Evolutionary conservation across 2,329 filamentous ascomycete genomes (phyloP), one percentile per base, ranked within the genome.

Genomic region (Lachnellula willkommii): DNA sequence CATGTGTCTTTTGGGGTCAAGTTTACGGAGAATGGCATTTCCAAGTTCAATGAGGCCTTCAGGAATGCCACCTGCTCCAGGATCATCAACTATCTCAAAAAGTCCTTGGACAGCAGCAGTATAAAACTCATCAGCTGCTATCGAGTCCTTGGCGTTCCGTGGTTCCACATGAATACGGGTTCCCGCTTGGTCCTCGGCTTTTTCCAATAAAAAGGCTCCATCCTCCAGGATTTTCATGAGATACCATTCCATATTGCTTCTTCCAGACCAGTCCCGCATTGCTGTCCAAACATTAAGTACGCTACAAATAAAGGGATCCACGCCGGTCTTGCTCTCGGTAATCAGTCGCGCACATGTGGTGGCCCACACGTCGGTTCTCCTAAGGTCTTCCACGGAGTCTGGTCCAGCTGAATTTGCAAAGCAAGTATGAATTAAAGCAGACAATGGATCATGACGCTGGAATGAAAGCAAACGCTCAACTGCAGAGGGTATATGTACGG

Each of bases 191-290:
- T 91, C 88, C 71, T 92, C 89, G 66, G 89, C 85, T 68, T 88
- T 86, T 68, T 96, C 91, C 64, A 96, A 78, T 55, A 97, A 78
- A 69, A 96, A 96, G 40, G 91, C 88, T 63, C 94, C 94, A 65
- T 95, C 89, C 72, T 96, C 90, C 35, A 99, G 81, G 58, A 95
- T 90, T 69, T 94, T 89, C 89, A 96, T 94, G 12, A 99, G 81
- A 71, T 93, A 97, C 73, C 90, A 88, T 73, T 96, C 92, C 78
- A 99, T 85, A 61, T 91, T 94, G 63, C 87, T 83, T 66, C 88
- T 91, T 55, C 90, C 90, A 42, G 90, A 88, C 92, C 93, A 97
- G 71, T 92, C 87, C 60, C 89, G 85, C 80, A 92, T 89, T 54
- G 84, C 80, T 51, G 89, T 85, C 89, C 91, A 97, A 55, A 90